A percentile compares a stretch with the other conserved stretches of the same genome.
These are phyloP conservation scores for Gnomoniopsis smithogilvyi DNA, from an alignment of 2,329 filamentous ascomycete species.

Conservation along the genomic window DNA sequence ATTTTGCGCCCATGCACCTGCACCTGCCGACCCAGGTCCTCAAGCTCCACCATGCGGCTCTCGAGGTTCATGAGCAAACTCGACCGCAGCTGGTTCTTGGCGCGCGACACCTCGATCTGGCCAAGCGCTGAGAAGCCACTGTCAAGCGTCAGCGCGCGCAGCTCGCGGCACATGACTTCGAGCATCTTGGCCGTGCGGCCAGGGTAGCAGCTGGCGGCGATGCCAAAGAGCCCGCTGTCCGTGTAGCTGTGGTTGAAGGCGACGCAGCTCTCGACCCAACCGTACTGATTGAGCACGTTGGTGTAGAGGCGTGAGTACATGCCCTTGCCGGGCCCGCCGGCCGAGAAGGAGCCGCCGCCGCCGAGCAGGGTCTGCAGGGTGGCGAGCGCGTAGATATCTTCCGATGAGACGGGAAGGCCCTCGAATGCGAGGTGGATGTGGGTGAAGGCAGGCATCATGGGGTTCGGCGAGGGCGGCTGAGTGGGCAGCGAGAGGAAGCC, in stretches of 20 bases:
- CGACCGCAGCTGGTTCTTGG: slow-evolving; percentile 93
- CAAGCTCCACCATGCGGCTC: slow-evolving; percentile 93
- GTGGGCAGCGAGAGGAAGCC: slow-evolving; percentile 84
- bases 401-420: slow-evolving; percentile 82
- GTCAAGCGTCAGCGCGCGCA: slow-evolving; percentile 73
- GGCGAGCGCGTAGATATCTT: slow-evolving; percentile 94
- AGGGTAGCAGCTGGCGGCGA: slow-evolving; percentile 81
- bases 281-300: slow-evolving; percentile 95
- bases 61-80: slow-evolving; percentile 96
- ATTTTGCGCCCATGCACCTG: slow-evolving; percentile 96
- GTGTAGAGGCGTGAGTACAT: slow-evolving; percentile 99
- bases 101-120: slow-evolving; percentile 76
- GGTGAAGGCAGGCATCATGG: slow-evolving; percentile 75
- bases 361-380: slow-evolving; percentile 94
- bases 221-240: slow-evolving; percentile 92
- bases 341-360: slow-evolving; percentile 93
- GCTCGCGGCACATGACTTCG: slow-evolving; percentile 90
- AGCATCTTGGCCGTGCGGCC: slow-evolving; percentile 78
- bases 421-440: slow-evolving; percentile 97
- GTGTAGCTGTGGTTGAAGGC: slow-evolving; percentile 98
- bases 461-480: slow-evolving; percentile 74
- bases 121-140: slow-evolving; percentile 71
- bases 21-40: slow-evolving; percentile 91
- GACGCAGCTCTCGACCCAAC: slow-evolving; percentile 94
- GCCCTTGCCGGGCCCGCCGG: slow-evolving; percentile 93